phyloP scores from a whole-genome alignment of 2,329 filamentous ascomycete species.

The Curvularia spicifera region DNA sequence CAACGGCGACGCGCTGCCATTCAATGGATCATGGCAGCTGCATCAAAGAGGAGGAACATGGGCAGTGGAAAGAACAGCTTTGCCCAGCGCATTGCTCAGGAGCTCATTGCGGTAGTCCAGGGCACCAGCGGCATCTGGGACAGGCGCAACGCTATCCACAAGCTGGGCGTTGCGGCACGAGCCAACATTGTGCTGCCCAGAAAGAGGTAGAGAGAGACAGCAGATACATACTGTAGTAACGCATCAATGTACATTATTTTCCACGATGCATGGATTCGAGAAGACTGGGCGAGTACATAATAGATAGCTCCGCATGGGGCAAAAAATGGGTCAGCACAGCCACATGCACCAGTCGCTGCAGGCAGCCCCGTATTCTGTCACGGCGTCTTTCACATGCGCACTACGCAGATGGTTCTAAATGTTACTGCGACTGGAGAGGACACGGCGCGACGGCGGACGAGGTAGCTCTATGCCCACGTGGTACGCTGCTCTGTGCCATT shows the following conservation, averaged over 20 bases:
- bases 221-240: not conserved
- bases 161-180: conserved; percentile 76
- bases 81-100: conserved; percentile 79
- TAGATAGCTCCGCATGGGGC: conserved; percentile 18
- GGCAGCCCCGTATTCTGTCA: conserved; percentile 8
- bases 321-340: conserved; percentile 3
- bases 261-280: not conserved
- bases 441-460: not conserved
- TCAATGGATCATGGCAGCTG: conserved; percentile 86
- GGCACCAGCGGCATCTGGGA: conserved; percentile 87
- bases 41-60: conserved; percentile 75
- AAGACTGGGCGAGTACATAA: conserved; percentile 7
- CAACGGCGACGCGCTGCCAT: conserved; percentile 81
- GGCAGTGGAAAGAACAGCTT: conserved; percentile 76
- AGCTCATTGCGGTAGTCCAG: conserved; percentile 86
- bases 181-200: conserved; percentile 65
- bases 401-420: too few relatives aligned
- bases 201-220: conserved; percentile 32
- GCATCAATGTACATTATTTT: conserved; percentile 12
- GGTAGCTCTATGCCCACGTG: not conserved
- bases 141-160: conserved; percentile 77
- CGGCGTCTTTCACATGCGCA: not conserved
- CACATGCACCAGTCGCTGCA: conserved; percentile 30
- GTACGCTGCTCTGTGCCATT: not conserved
- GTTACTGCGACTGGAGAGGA: not conserved